Evolutionary conservation across 345 rosid species (phyloP), one percentile per base, ranked within the genome.

Genomic region (Gossypium sturtianum): DNA sequence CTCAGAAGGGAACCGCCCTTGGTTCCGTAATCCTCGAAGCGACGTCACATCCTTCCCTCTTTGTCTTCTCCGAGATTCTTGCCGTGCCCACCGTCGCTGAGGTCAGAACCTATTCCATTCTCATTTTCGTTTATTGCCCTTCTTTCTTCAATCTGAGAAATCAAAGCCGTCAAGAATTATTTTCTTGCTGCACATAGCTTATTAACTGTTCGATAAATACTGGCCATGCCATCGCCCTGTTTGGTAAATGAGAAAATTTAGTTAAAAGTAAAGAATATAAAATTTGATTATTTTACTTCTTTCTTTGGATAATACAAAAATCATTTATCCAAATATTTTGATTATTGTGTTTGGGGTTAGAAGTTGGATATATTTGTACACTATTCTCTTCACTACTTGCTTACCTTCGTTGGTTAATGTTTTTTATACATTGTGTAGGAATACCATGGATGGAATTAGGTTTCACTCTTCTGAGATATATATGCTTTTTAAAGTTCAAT

Each of bases 1-100:
- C 77, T 52, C 83, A 78, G 49, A 82, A 83, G 17, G 97, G 85
- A 66, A 75, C 93, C 13, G 83, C 85, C 11, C 87, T 92, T n/a
- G 79, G 68, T 9, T 57, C 91, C 38, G 72, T 94, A 78, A 72
- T 94, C 62, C 64, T 83, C 41, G 97, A 92, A 77, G 98, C 94
- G 77, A 92, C 97, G 60, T 90, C 97, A 76, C 86, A 94, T 63
- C 91, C 97, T 19, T 89, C 84, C 29, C 98, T 94, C 77, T 94
- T 92, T 66, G 97, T 94, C 72, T 94, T 94, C 89, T 92, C 97
- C 19, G 97, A 94, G 91, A 94, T 94, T 86, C 91, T 94, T 78
- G 85, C 87, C 17, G 87, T 87, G 19, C 88, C 93, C 22, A 71
- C 41, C 64, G 79, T 91, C 66, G 76, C 81, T 44, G 81, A 88